phyloP scores from a whole-genome alignment of 345 rosid genomes.

The Xanthoceras sorbifolium region DNA sequence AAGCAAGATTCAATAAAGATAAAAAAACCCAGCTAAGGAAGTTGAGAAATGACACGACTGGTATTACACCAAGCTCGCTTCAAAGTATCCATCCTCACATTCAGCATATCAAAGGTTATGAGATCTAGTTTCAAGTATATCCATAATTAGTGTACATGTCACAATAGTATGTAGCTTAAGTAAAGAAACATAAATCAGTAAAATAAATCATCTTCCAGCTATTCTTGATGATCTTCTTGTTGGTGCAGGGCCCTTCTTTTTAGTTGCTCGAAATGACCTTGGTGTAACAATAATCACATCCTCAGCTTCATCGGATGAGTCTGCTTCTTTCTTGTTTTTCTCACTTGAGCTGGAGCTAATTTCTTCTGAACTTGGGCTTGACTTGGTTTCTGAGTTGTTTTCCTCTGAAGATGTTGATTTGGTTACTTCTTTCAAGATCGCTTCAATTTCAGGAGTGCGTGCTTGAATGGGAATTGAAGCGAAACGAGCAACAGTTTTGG shows the following conservation, averaged over 20 bases:
- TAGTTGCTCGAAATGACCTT: background rate
- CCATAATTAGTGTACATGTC: background rate
- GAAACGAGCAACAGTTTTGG: background rate
- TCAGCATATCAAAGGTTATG: background rate
- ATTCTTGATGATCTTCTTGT: background rate
- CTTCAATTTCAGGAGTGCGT: background rate
- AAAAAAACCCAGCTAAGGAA: too few relatives aligned
- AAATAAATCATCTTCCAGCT: background rate
- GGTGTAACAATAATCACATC: background rate
- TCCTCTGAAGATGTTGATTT: constrained; percentile 2
- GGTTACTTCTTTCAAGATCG: background rate
- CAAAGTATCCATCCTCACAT: background rate
- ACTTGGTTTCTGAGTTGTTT: background rate
- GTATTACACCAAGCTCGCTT: background rate
- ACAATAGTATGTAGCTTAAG: background rate
- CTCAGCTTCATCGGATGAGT: background rate
- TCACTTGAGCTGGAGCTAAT: background rate
- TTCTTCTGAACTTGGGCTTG: background rate
- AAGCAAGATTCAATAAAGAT: background rate
- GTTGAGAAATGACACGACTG: background rate
- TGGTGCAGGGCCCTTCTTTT: background rate
- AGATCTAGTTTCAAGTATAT: background rate
- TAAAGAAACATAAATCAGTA: background rate
- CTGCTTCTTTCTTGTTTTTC: too few relatives aligned
- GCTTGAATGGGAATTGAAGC: background rate